Evolutionary conservation across 805 yeast genomes (phyloP), one percentile per base, ranked within the genome.

Genomic region (Saturnispora silvae): DNA sequence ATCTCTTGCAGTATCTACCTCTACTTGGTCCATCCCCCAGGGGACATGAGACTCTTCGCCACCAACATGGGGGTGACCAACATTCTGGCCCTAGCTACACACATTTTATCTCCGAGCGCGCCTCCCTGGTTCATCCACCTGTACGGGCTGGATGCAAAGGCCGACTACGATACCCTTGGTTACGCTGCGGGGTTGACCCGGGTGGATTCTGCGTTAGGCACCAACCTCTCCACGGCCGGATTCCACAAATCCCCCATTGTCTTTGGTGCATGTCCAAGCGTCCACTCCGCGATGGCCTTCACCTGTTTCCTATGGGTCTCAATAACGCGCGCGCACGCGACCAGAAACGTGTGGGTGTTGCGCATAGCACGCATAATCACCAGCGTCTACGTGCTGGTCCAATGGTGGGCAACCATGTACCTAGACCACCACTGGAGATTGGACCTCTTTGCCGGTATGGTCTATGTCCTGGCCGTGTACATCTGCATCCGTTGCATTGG

Each of bases 361-460:
- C 7, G 24, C n/a, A 19, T 18, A 6, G 35, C 35, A n/a, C 64
- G 62, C 43, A 14, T 61, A 4, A 44, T 65, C 1, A 67, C 65
- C 16, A 48, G 67, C 4, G 25, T 43, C 0, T 77, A 70, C 53
- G 70, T 77, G 6, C 40, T 62, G 2, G 50, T 73, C 24, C 84
- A 77, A 51, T 76, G 84, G 81, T 79, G 84, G 83, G 73, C 82
- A 18, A 75, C 83, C 3, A 73, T 78, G 59, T 79, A 79, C 48
- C 54, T 79, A 40, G 84, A 77, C 51, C 85, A 77, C 54, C 86
- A 78, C 53, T 79, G 77, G 68, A 63, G 82, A 41, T 54, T 77
- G 25, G 85, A 79, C 50, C 56, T 77, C 36, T 54, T 76, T 27
- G 61, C 62, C 13, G 84, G 84, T 7, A 53, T 72, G 50, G 23